A percentile compares a stretch with the other conserved stretches of the same genome.
phyloP scores from a whole-genome alignment of 352 stramenopile species.

The Proteromonas lacertae region DNA sequence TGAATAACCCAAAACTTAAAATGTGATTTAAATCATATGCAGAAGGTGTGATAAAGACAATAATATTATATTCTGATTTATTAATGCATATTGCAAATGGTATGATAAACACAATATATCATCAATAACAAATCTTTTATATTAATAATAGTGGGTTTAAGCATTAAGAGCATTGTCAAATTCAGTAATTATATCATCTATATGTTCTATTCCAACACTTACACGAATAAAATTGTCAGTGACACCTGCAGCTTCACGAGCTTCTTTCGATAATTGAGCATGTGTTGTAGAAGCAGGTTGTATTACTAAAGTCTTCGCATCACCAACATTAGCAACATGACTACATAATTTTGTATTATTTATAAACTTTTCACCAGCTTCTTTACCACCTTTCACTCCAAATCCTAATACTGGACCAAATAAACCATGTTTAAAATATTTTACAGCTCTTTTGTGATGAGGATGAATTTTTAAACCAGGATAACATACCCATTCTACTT shows the following conservation, averaged over 20 bases:
- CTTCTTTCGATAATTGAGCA: slow-evolving; percentile 52
- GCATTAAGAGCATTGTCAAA: slow-evolving; percentile 36
- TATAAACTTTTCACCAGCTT: slow-evolving; percentile 15
- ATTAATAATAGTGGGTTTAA: too few species aligned
- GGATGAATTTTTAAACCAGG: slow-evolving; percentile 36
- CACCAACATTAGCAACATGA: slow-evolving; percentile 24
- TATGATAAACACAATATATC: too few species aligned
- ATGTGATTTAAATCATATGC: too few species aligned
- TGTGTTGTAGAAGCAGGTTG: slow-evolving; percentile 56
- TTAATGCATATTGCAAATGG: too few species aligned
- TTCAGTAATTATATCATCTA: slow-evolving; percentile 62
- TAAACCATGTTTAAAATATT: slow-evolving; percentile 23
- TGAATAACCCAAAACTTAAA: too few species aligned
- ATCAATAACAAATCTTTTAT: too few species aligned
- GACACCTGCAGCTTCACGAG: slow-evolving; percentile 45
- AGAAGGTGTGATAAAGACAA: too few species aligned
- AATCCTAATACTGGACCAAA: slow-evolving; percentile 25
- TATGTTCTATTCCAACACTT: slow-evolving; percentile 64
- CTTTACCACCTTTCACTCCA: slow-evolving; percentile 19
- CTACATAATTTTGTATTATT: slow-evolving; percentile 19
- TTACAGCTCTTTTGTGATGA: slow-evolving; percentile 23
- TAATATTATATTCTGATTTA: too few species aligned
- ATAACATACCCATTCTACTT: slow-evolving; percentile 51
- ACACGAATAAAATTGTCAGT: slow-evolving; percentile 63
- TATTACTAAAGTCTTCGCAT: slow-evolving; percentile 22